Evolutionary conservation across 2,329 filamentous ascomycete species (phyloP).

Genomic region (Diaporthe vexans): DNA sequence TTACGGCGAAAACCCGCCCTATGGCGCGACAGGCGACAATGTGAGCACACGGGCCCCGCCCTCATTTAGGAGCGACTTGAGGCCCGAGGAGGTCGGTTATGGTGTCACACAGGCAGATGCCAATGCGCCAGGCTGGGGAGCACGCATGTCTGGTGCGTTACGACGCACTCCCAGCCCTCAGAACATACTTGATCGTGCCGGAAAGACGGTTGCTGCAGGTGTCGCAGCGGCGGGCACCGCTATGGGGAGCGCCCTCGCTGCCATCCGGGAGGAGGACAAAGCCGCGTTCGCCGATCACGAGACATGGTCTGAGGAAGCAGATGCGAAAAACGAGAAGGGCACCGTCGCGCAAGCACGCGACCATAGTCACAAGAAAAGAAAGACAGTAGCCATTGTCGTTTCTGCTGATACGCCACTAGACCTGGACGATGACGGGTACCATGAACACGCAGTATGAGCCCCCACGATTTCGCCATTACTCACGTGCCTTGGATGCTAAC

Average conservation of each 20-base stretch:
- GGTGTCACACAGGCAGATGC: slow-evolving; percentile 56
- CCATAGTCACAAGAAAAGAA: slow-evolving; percentile 66
- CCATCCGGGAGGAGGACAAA: slow-evolving; percentile 87
- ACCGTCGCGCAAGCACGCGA: slow-evolving; percentile 52
- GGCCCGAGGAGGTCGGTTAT: slow-evolving; percentile 56
- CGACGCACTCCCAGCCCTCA: slow-evolving; percentile 88
- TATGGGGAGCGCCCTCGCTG: slow-evolving; percentile 84
- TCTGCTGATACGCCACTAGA: slow-evolving; percentile 79
- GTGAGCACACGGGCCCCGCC: slow-evolving; percentile 54
- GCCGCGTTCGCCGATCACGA: slow-evolving; percentile 87
- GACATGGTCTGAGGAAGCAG: slow-evolving; percentile 92
- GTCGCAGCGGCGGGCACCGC: slow-evolving; percentile 86
- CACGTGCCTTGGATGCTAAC: slow-evolving; percentile 21
- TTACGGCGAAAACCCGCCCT: slow-evolving; percentile 65
- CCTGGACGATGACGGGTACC: slow-evolving; percentile 71
- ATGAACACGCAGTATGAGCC: slow-evolving; percentile 83
- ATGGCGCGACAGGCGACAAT: slow-evolving; percentile 58
- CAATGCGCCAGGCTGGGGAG: slow-evolving; percentile 72
- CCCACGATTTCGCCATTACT: slow-evolving; percentile 31
- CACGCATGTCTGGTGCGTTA: slow-evolving; percentile 84
- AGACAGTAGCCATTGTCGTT: slow-evolving; percentile 89
- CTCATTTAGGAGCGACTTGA: slow-evolving; percentile 55
- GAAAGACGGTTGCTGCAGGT: slow-evolving; percentile 84
- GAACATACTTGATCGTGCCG: slow-evolving; percentile 87
- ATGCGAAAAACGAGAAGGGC: slow-evolving; percentile 70